phyloP scores from a whole-genome alignment of 805 yeast genomes.

The Metschnikowia cubensis region DNA sequence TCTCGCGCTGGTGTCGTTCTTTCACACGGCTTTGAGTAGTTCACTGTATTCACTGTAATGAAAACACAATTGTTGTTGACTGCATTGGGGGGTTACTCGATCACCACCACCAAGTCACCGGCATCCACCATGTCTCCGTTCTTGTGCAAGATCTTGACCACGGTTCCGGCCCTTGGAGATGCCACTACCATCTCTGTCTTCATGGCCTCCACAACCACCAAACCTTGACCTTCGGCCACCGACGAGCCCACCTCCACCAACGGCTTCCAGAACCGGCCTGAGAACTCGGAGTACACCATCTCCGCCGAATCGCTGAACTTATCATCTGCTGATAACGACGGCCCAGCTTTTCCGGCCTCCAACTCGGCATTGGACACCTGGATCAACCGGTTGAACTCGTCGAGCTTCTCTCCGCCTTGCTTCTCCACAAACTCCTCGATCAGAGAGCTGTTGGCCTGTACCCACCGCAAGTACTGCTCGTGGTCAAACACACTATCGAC shows the following conservation, averaged over 20 bases:
- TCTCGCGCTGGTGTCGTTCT: no score
- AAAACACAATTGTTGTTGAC: no score
- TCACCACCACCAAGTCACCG: conserved; percentile 89
- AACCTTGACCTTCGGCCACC: conserved; percentile 70
- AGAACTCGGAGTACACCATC: conserved; percentile 85
- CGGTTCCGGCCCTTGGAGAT: conserved; percentile 69
- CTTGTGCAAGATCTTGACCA: conserved; percentile 64
- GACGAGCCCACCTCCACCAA: conserved; percentile 73
- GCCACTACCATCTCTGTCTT: conserved; percentile 92
- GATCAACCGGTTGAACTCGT: conserved; percentile 79
- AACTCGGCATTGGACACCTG: conserved; percentile 77
- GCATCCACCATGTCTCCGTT: conserved; percentile 97
- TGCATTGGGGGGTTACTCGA: no score
- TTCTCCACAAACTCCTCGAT: conserved; percentile 62
- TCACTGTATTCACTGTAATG: no score
- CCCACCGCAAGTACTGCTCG: conserved; percentile 71
- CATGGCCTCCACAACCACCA: conserved; percentile 95
- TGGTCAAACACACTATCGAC: conserved; percentile 81
- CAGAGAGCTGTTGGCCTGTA: conserved; percentile 65
- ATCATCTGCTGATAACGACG: conserved; percentile 43
- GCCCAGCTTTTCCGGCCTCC: conserved; percentile 45
- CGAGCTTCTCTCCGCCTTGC: conserved; percentile 79
- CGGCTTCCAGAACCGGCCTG: conserved; percentile 98
- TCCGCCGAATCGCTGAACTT: conserved; percentile 74
- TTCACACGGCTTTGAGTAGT: no score